phyloP scores from a whole-genome alignment of 176 grass and related monocot genomes.

The Dendrocalamus sinicus region DNA sequence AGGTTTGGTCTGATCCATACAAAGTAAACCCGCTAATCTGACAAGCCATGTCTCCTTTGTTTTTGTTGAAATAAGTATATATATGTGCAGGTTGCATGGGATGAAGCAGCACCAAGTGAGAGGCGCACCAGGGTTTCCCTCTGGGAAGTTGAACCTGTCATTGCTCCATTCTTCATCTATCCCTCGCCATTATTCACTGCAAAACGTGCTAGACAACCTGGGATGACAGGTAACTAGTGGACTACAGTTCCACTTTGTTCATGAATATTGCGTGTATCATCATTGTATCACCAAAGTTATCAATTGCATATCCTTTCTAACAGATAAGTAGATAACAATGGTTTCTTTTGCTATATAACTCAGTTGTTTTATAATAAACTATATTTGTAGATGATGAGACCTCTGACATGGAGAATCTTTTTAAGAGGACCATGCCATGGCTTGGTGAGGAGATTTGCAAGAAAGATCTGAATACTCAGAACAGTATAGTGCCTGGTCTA shows the following conservation, averaged over 20 bases:
- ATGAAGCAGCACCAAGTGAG: conserved; percentile 73
- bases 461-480: conserved; percentile 68
- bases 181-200: conserved; percentile 66
- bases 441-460: conserved; percentile 66
- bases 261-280: not conserved
- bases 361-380: conserved; percentile 6
- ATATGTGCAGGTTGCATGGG: conserved; percentile 76
- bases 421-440: conserved; percentile 71
- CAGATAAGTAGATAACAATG: not conserved
- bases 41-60: conserved; percentile 1
- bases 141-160: conserved; percentile 78
- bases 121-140: conserved; percentile 71
- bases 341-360: conserved; percentile 7
- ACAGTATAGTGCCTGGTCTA: conserved; percentile 62
- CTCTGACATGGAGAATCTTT: conserved; percentile 61
- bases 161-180: conserved; percentile 70
- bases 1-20: conserved; percentile 59
- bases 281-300: conserved; percentile 21
- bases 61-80: conserved; percentile 40
- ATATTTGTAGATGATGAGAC: conserved; percentile 58
- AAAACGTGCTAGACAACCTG: conserved; percentile 67
- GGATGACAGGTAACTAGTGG: conserved; percentile 61
- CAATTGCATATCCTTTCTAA: conserved; percentile 19
- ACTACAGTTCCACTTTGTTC: not conserved
- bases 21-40: conserved; percentile 29